Base-by-base conservation (phyloP, 768 basidiomycete genomes). In the Porphyrellus cyaneotinctus region DNA sequence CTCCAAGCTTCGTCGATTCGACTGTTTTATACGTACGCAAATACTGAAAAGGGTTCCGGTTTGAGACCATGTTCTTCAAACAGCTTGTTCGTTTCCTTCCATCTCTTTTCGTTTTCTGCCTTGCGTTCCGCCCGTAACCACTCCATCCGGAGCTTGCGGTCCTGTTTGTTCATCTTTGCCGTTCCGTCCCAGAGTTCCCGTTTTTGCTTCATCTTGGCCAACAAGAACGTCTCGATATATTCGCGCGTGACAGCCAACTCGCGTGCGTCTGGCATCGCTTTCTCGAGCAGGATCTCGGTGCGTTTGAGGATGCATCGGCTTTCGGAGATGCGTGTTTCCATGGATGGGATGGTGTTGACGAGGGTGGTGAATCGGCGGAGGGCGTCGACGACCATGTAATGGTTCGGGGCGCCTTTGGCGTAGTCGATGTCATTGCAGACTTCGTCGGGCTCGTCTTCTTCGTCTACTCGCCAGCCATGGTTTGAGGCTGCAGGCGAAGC, bases 161-260 rank as follows among this genome's bases (percentile, higher is more conserved):
- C 35, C 17, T 43, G 20, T 39, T 63, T 68, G 17, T 48, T 38
- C 64, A 71, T 56, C 43, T 4, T 57, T 0, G 53, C 65, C 9
- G 65, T 68, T n/a, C 69, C 68, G 30, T 69, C 69, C 61, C 62
- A 71, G 4, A 68, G 49, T n/a, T 70, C 68, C 5, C 46, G 52
- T 41, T 60, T 70, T n/a, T 57, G 35, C 50, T 68, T 70, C 65
- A 70, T 64, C 46, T 58, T 64, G 38, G n/a, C 61, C n/a, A 69
- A 20, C 13, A 65, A 32, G 37, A 58, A 49, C 1, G 46, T 48
- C 45, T 71, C 67, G 14, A 68, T 52, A n/a, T 55, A 55, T 36
- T 69, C 65, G 20, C 69, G 61, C 24, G 57, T 60, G 42, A 60
- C 49, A 8, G 50, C 24, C 26, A 59, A 12, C 41, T 69, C 58